A percentile compares a stretch with the other conserved stretches of the same genome.
Evolutionary conservation across 192 early-diverging fungal genomes (phyloP).

Genomic region (Umbelopsis sp.): DNA sequence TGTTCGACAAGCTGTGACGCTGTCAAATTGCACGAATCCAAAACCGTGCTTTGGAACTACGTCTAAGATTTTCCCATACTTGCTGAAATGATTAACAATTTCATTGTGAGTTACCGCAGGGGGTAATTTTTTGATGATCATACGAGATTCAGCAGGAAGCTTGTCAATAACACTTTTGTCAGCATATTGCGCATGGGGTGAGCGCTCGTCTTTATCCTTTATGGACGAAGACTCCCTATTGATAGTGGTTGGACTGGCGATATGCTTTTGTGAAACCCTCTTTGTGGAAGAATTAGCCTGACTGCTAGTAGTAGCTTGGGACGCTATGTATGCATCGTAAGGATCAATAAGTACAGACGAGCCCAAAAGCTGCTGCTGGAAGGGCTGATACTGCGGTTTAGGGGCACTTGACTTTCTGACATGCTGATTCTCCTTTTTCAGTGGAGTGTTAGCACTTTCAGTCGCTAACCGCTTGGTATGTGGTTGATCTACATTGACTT

Average conservation of each 20-base stretch:
- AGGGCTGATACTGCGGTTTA: conserved; percentile 10
- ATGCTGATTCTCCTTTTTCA: neutral
- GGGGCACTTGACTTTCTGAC: neutral
- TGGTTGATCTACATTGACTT: neutral
- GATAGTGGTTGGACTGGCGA: no score
- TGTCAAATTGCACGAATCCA: conserved; percentile 43
- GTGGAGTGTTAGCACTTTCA: neutral
- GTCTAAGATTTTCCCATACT: conserved; percentile 37
- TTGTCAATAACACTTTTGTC: conserved; percentile 3
- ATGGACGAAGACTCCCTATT: no score
- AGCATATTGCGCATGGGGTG: neutral
- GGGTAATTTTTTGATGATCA: conserved; percentile 34
- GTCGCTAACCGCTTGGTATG: neutral
- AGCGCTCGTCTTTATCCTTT: neutral
- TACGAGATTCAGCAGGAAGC: conserved; percentile 29
- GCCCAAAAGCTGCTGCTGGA: conserved; percentile 14
- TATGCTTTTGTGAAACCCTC: neutral
- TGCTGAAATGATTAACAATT: conserved; percentile 31
- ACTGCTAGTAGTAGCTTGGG: neutral
- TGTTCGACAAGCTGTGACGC: conserved; percentile 25
- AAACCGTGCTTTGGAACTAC: conserved; percentile 29
- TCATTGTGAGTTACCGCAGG: conserved; percentile 24
- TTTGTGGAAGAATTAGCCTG: neutral
- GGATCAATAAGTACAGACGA: conserved; percentile 11
- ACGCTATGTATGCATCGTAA: conserved; percentile 12